Conservation (phyloP, 129 eudicot genomes). For the Flaveria robusta region DNA sequence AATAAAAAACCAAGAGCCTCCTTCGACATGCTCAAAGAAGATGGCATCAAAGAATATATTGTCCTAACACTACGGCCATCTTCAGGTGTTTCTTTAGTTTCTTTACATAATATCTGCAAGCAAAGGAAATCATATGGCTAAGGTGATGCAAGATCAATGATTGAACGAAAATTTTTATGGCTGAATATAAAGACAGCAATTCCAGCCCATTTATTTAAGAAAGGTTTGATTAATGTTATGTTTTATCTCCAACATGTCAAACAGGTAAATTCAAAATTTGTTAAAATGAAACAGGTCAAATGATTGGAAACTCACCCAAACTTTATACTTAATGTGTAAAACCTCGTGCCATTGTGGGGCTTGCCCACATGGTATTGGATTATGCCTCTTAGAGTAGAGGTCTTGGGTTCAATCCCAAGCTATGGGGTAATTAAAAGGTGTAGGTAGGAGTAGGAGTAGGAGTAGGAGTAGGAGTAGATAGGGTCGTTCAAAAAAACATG, state of each 20-base stretch:
- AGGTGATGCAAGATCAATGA: not conserved
- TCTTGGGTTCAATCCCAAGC: no score
- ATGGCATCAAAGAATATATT: slow-evolving; percentile 54
- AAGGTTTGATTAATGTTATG: not conserved
- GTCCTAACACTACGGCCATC: slow-evolving; percentile 36
- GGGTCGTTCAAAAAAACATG: not conserved
- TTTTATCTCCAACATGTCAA: slow-evolving; percentile 12
- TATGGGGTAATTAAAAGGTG: no score
- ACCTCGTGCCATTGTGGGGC: not conserved
- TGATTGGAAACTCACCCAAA: not conserved
- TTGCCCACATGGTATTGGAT: no score
- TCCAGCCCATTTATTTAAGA: not conserved
- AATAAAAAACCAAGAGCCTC: slow-evolving; percentile 52
- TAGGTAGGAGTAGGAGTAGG: no score
- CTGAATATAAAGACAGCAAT: not conserved
- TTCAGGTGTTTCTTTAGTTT: slow-evolving; percentile 37
- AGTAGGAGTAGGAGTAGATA: no score
- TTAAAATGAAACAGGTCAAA: not conserved
- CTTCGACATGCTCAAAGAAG: slow-evolving; percentile 46
- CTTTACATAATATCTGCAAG: slow-evolving; percentile 63
- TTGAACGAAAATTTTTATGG: not conserved
- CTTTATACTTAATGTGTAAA: slow-evolving; percentile 1
- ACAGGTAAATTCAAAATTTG: not conserved
- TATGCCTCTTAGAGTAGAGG: no score
- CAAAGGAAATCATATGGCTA: slow-evolving; percentile 29